Percentiles rank a stretch among this genome's conserved stretches.
phyloP scores from a whole-genome alignment of 2,329 filamentous ascomycete genomes.

The Paecilomyces sp. region DNA sequence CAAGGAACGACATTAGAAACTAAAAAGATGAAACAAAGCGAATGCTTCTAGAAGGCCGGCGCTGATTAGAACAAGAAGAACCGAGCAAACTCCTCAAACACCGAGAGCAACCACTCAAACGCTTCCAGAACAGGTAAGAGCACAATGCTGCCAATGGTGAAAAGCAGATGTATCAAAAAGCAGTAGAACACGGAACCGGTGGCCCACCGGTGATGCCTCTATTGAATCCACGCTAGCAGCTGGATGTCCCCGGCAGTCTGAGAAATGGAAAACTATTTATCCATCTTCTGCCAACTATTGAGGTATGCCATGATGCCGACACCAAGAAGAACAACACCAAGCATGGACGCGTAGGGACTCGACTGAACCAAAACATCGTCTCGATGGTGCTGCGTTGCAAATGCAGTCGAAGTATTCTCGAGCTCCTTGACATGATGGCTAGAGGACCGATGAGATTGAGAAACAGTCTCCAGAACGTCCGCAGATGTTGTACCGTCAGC shows the following conservation, averaged over 20 bases:
- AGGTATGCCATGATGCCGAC: slow-evolving; percentile 82
- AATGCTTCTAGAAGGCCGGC: background rate
- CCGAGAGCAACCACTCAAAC: background rate
- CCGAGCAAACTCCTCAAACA: background rate
- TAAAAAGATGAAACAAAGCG: slow-evolving; percentile 6
- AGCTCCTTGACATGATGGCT: slow-evolving; percentile 35
- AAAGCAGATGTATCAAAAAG: slow-evolving; percentile 4
- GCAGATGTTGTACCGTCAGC: background rate
- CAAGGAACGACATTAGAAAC: slow-evolving; percentile 12
- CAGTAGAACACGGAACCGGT: slow-evolving; percentile 3
- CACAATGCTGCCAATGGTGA: background rate
- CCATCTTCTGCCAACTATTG: slow-evolving; percentile 67
- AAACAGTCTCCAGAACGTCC: background rate
- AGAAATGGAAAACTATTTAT: slow-evolving; percentile 28
- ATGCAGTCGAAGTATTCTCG: slow-evolving; percentile 36
- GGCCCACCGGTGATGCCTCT: background rate
- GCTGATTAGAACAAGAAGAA: background rate
- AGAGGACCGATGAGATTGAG: slow-evolving; percentile 37
- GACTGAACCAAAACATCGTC: slow-evolving; percentile 44
- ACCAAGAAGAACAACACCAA: slow-evolving; percentile 73
- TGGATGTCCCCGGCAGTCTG: slow-evolving; percentile 4
- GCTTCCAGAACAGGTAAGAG: background rate
- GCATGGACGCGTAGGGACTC: slow-evolving; percentile 72
- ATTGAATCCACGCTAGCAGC: background rate
- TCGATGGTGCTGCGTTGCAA: slow-evolving; percentile 30